A percentile compares a stretch with the other conserved stretches of the same genome.
Evolutionary conservation across 805 yeast species (phyloP).

Genomic region (Ogataea wickerhamii): DNA sequence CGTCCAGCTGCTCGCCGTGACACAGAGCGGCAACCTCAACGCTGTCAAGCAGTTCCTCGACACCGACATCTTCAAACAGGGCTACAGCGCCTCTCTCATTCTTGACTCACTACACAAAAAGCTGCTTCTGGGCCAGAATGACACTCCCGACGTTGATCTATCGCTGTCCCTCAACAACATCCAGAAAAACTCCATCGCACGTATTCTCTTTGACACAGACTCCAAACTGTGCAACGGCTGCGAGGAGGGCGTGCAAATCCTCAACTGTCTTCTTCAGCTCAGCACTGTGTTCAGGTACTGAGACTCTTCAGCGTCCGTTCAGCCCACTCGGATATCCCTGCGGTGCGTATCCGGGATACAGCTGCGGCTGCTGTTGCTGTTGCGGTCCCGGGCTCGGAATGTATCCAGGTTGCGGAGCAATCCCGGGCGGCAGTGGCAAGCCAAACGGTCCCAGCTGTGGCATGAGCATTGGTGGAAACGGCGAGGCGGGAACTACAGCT

Average conservation of each 20-base stretch:
- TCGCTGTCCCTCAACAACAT: conserved; percentile 53
- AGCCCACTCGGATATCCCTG: too few species aligned
- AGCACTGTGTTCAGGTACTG: conserved; percentile 40
- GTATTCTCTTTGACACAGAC: conserved; percentile 70
- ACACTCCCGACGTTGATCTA: conserved; percentile 30
- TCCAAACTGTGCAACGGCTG: conserved; percentile 76
- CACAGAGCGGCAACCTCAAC: conserved; percentile 23
- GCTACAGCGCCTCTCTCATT: conserved; percentile 32
- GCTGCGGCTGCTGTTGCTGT: not conserved
- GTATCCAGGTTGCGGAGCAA: not conserved
- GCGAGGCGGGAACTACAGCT: conserved; percentile 1
- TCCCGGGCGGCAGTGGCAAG: conserved; percentile 5
- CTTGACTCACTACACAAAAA: conserved; percentile 31
- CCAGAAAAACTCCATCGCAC: conserved; percentile 64
- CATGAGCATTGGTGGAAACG: not conserved
- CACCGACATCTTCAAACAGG: conserved; percentile 27
- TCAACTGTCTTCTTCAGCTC: conserved; percentile 59
- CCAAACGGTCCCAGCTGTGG: conserved; percentile 1
- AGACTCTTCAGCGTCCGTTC: too few species aligned
- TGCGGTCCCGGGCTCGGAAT: not conserved
- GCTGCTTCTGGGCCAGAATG: conserved; percentile 30
- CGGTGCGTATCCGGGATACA: not conserved
- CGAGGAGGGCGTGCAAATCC: conserved; percentile 79
- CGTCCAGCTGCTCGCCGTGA: conserved; percentile 15
- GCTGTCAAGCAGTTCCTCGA: conserved; percentile 26